These are phyloP conservation scores for Psidium guajava DNA, from an alignment of 345 rosid genomes.

Conservation along the genomic window DNA sequence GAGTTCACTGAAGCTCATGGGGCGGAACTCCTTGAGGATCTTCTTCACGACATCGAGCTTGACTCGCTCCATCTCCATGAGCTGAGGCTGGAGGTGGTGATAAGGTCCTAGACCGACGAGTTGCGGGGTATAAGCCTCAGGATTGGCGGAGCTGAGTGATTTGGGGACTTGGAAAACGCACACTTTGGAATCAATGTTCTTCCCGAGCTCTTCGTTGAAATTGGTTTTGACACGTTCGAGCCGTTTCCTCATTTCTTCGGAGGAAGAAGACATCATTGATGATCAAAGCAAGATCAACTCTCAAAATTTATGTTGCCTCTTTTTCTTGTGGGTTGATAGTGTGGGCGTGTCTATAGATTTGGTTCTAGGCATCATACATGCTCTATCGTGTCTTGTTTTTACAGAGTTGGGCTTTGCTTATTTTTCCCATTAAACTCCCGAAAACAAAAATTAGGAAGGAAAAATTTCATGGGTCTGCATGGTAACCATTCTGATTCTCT, in stretches of 20 bases:
- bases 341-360: not conserved
- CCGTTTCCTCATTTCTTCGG: not conserved
- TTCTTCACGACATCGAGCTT: not conserved
- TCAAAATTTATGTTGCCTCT: not conserved
- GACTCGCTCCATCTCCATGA: not conserved
- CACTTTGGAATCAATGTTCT: not conserved
- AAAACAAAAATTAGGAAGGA: no score
- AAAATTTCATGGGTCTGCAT: no score
- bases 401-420: not conserved
- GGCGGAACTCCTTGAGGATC: not conserved
- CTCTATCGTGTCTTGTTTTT: not conserved
- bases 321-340: not conserved
- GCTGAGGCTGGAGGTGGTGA: not conserved
- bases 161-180: not conserved
- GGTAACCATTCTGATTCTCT: no score
- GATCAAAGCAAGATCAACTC: not conserved
- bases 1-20: no score
- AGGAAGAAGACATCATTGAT: not conserved
- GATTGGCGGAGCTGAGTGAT: not conserved
- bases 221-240: not conserved
- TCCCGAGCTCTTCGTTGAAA: not conserved
- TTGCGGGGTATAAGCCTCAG: not conserved
- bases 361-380: not conserved
- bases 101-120: not conserved
- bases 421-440: no score